Base-by-base conservation (phyloP, 768 basidiomycete species). In the Rossbeevera mucosa region DNA sequence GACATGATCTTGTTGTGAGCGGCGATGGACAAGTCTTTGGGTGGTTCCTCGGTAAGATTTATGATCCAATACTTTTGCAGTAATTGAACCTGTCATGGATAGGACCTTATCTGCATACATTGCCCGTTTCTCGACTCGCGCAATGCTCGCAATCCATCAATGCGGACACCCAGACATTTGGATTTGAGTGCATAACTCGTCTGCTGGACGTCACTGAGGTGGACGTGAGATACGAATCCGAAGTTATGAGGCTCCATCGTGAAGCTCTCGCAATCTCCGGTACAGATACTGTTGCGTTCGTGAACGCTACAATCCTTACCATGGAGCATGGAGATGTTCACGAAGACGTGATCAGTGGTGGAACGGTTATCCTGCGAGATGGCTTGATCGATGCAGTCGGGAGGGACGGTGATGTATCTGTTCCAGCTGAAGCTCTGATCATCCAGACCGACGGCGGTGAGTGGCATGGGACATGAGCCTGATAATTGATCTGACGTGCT, bases 271-370 rank as follows among this genome's bases (percentile, higher is more conserved):
- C 56, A 33, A 29, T 50, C 24, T 56, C 48, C 28, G 55, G 53
- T 25, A 41, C 53, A 21, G 78, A 81, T 54, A 67, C 76, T 8
- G 71, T 87, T 22, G 76, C 85, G 40, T 77, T 89, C 25, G 72
- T 71, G 52, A 88, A 89, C 55, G 86, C 85, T 0, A 88, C 85
- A 0, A 60, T 88, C 28, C 65, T 89, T 50, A 86, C 85, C 0
- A 86, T 88, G 85, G 78, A 77, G 28, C 76, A 78, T 14, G 82
- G 81, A 0, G 59, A 79, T 29, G 52, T 72, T 26, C 63, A 71
- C 20, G 53, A 58, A 24, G 86, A 88, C 60, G 50, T 87, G 4
- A 72, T 85, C 31, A 60, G 51, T 9, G 72, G 78, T 38, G 86
- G 80, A 0, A 71, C 80, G 3, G 56, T 89, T 21, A 63, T 83